Base-by-base conservation (phyloP, 2,329 filamentous ascomycete species). In the Aureobasidium sp. region DNA sequence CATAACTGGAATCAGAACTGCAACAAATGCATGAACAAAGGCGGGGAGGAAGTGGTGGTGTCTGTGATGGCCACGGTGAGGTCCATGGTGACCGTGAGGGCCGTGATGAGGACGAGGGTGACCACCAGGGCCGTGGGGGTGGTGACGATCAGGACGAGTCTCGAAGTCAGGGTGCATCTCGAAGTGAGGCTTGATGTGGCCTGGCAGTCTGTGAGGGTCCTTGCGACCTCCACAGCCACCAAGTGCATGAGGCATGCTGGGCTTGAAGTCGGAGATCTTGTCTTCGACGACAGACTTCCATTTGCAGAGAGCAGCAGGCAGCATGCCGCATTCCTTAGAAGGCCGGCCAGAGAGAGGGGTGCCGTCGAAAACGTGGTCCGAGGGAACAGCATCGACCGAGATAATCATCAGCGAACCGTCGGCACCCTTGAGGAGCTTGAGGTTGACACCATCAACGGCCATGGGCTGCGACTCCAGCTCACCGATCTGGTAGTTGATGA, bases 1-100 rank as follows among this genome's bases (percentile, higher is more conserved):
- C 58, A 88, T 75, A 58, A 90, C 78, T 1, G 88, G 88, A 42
- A 90, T 77, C 52, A 90, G 72, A 48, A 91, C 80, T 64, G 86
- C 83, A 42, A 84, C 77, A 65, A 82, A 78, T 54, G 88, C 78
- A 67, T 82, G 82, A 68, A 79, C 78, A 62, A 73, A 70, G 30
- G 65, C 63, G 63, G 78, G 74, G 59, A 76, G 72, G 64, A 71
- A 68, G 59, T 72, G 71, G 53, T 72, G 70, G 60, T 68, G 69
- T 54, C 68, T 69, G 61, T 71, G 68, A 44, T 66, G 66, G 10
- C 65, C 63, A 47, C 66, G 63, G 57, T 67, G 67, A 39, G 27
- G 25, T 7, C 50, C 49, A 21, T 21, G 21, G 21, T 21, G 21
- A 21, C 21, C 21, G 39, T 34, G 37, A 16, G 57, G 57, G 7